These are phyloP conservation scores for Zymoseptoria crescenta DNA, from an alignment of 2,329 filamentous ascomycete species.

Conservation along the genomic window DNA sequence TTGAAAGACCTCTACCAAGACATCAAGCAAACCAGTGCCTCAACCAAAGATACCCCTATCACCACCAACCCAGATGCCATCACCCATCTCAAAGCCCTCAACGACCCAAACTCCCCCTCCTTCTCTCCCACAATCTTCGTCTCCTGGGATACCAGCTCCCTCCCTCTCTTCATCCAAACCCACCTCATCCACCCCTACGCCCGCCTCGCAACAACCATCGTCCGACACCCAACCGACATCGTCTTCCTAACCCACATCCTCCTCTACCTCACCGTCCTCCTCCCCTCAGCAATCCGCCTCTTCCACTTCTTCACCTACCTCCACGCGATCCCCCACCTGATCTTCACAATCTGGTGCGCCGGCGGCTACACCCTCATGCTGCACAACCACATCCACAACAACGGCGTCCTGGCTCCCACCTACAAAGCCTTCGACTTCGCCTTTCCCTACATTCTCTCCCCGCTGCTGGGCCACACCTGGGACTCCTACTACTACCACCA, in stretches of 20 bases:
- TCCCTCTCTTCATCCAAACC: conserved; percentile 37
- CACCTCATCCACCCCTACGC: conserved; percentile 55
- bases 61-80: conserved; percentile 31
- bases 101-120: conserved; percentile 39
- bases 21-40: conserved; percentile 1
- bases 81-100: conserved; percentile 41
- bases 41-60: background rate
- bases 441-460: conserved; percentile 68
- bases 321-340: conserved; percentile 58
- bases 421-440: conserved; percentile 51
- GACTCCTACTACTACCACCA: conserved; percentile 81
- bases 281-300: conserved; percentile 61
- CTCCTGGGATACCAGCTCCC: conserved; percentile 43
- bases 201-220: conserved; percentile 46
- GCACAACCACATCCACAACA: conserved; percentile 76
- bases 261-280: conserved; percentile 60
- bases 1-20: conserved; percentile 33
- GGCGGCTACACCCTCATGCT: conserved; percentile 73
- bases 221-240: conserved; percentile 63
- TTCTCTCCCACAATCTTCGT: conserved; percentile 52
- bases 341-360: conserved; percentile 60
- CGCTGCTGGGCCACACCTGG: conserved; percentile 76
- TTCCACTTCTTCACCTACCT: conserved; percentile 59
- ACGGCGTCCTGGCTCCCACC: conserved; percentile 55
- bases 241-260: conserved; percentile 71